Evolutionary conservation across 139 green algal species (phyloP).

Genomic region (Chlamydomonas asymmetrica): DNA sequence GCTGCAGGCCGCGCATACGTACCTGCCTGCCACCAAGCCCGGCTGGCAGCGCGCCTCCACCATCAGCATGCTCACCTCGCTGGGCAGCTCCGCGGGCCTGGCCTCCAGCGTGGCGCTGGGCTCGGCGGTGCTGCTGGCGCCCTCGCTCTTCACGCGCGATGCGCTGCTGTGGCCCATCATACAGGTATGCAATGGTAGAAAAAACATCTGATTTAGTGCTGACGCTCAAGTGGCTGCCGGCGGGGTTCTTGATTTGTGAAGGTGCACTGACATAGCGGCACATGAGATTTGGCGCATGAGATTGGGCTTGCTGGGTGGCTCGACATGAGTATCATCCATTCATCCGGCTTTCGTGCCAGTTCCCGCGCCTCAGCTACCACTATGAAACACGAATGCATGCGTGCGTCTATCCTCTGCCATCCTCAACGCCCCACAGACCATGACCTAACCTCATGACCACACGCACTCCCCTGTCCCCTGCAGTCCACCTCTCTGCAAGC

Average conservation of each 20-base stretch:
- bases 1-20: background rate
- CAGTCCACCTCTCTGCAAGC: slow-evolving; percentile 27
- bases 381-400: background rate
- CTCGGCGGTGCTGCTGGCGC: slow-evolving; percentile 36
- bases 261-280: no score
- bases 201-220: no score
- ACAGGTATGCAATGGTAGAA: no score
- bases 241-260: no score
- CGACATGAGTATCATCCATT: slow-evolving; percentile 25
- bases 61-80: slow-evolving; percentile 34
- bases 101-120: slow-evolving; percentile 19
- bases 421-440: background rate
- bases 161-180: slow-evolving; percentile 59
- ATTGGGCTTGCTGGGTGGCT: slow-evolving; percentile 33
- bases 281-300: no score
- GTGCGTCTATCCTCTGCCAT: background rate
- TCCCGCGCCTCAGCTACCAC: background rate
- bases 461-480: no score
- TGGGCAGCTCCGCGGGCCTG: slow-evolving; percentile 38
- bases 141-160: slow-evolving; percentile 54
- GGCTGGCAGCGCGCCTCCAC: slow-evolving; percentile 22
- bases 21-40: slow-evolving; percentile 11
- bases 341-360: background rate
- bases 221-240: no score
- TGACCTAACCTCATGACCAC: no score